Percentiles rank a stretch among this genome's conserved stretches.
Evolutionary conservation across 2,329 filamentous ascomycete species (phyloP).

Genomic region (Pseudohalonectria lignicola): DNA sequence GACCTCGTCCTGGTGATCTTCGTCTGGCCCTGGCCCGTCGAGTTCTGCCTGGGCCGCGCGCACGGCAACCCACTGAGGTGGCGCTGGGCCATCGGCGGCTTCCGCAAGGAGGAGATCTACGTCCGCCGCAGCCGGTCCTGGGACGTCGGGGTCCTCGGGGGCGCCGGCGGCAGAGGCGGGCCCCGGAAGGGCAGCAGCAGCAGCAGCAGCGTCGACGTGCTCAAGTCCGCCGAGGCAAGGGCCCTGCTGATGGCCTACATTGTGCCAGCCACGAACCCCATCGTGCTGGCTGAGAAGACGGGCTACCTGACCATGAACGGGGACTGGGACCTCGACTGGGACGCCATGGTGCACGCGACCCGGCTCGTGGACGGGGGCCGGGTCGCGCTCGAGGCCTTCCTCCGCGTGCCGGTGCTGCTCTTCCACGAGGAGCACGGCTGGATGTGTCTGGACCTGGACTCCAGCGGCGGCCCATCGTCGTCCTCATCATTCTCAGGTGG

Average conservation of each 20-base stretch:
- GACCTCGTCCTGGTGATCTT: constrained; percentile 63
- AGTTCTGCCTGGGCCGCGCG: constrained; percentile 53
- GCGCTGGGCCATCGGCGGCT: constrained; percentile 67
- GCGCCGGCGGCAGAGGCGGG: constrained; percentile 39
- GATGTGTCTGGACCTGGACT: constrained; percentile 52
- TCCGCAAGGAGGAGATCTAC: constrained; percentile 69
- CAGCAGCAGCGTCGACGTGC: constrained; percentile 29
- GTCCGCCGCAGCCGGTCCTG: constrained; percentile 68
- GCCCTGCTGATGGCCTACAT: constrained; percentile 52
- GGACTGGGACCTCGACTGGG: constrained; percentile 83
- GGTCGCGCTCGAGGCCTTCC: constrained; percentile 53
- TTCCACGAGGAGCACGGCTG: constrained; percentile 60
- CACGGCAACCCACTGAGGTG: constrained; percentile 57
- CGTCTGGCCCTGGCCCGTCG: constrained; percentile 62
- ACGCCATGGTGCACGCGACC: constrained; percentile 65
- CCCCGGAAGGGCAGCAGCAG: constrained; percentile 45
- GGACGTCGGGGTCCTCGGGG: constrained; percentile 29
- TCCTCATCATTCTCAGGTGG: not conserved
- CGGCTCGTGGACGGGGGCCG: constrained; percentile 54
- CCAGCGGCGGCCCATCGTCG: constrained; percentile 12
- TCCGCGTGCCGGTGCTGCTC: constrained; percentile 59
- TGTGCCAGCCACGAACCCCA: constrained; percentile 55
- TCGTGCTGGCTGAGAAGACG: constrained; percentile 64
- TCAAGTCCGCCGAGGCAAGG: constrained; percentile 30
- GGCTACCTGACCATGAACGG: constrained; percentile 78